Base-by-base conservation (phyloP, 2,329 filamentous ascomycete species). In the Aciculosporium take region DNA sequence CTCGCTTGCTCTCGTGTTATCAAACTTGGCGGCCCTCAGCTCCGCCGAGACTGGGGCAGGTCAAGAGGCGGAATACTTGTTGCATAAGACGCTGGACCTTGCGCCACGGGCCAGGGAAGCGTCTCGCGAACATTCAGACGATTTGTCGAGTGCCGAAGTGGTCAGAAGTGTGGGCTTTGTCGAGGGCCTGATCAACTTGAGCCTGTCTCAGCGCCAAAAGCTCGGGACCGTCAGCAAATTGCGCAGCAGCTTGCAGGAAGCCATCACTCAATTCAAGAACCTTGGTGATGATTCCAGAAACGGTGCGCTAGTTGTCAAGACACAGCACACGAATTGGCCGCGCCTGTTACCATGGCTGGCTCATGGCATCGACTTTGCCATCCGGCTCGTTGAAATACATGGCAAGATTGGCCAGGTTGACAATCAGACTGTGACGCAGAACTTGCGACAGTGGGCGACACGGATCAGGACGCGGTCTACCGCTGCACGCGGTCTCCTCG, bases 71-170 rank as follows among this genome's bases (percentile, higher is more conserved):
- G 76, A 93, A 39, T 79, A 82, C 49, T 79, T 83, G 52, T 82
- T 94, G 57, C 80, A 94, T 59, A 81, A 84, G 54, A 69, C 85
- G 24, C 64, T 95, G 23, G 84, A 89, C 54, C 59, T 87, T 10
- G 75, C 83, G 49, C 74, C 80, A 13, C 71, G 72, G 49, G 74
- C 82, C 38, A 75, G 89, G 51, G 67, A 73, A 32, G 71, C 79
- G 24, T 67, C 76, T 8, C 71, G 78, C 48, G 79, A 85, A 39
- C 86, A 94, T 59, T 86, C 84, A 0, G 80, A 84, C 29, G 93
- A 98, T 48, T 64, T 98, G 30, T 94, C 82, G 34, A 72, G 78
- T 32, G 80, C 84, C 7, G 86, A 95, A 51, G 73, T 91, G 7
- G 71, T 74, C 32, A 74, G 88, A 53, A 88, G 86, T 56, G 72